phyloP scores from a whole-genome alignment of 148 eudicot species.

The Vaccinium myrtillus region DNA sequence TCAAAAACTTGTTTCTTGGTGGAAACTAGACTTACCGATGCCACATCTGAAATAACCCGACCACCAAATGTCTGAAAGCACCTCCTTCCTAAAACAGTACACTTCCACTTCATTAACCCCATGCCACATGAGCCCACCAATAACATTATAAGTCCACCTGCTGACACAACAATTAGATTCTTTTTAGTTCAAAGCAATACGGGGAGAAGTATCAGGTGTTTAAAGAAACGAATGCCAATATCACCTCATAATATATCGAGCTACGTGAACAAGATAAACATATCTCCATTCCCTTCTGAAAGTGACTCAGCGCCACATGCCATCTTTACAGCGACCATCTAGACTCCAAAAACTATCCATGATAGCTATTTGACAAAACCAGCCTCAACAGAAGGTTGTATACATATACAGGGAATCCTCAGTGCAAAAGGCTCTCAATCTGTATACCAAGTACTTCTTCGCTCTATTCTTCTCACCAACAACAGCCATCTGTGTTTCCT shows the following conservation, averaged over 20 bases:
- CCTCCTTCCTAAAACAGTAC: not conserved
- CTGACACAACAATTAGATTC: slow-evolving; percentile 14
- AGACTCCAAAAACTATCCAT: not conserved
- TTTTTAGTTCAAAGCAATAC: not conserved
- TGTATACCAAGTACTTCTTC: not conserved
- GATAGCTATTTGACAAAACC: not conserved
- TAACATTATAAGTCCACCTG: not conserved
- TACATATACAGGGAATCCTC: not conserved
- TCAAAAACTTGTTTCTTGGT: not conserved
- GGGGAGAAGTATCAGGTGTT: not conserved
- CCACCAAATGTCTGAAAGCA: not conserved
- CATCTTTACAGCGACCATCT: slow-evolving; percentile 2
- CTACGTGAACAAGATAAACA: not conserved
- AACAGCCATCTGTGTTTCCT: not conserved
- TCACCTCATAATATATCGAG: not conserved
- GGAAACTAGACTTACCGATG: slow-evolving; percentile 17
- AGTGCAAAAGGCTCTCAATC: not conserved
- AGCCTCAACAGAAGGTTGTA: not conserved
- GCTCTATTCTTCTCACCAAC: slow-evolving; percentile 9
- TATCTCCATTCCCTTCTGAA: not conserved
- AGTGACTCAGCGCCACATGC: not conserved
- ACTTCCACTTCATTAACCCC: not conserved
- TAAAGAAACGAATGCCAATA: slow-evolving; percentile 7
- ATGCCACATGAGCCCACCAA: not conserved
- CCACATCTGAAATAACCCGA: not conserved